Evolutionary conservation across 2,329 filamentous ascomycete genomes (phyloP).

Genomic region (Elsinoe perseae): DNA sequence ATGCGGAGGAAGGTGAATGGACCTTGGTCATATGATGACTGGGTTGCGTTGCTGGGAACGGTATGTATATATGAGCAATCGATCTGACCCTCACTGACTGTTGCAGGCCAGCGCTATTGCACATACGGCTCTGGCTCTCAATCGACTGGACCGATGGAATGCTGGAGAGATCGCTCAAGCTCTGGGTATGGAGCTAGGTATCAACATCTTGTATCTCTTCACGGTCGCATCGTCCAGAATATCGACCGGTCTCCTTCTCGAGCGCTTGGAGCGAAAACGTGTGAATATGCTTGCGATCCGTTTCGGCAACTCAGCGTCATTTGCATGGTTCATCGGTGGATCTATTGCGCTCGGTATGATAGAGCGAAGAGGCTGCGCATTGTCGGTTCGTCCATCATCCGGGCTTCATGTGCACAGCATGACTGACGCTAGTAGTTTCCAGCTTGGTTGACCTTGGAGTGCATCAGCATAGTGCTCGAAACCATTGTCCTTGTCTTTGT

Average conservation of each 20-base stretch:
- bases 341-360: background rate
- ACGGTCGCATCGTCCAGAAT: slow-evolving; percentile 10
- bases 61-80: background rate
- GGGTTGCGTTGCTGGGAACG: background rate
- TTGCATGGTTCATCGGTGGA: background rate
- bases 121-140: background rate
- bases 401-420: background rate
- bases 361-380: background rate
- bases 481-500: background rate
- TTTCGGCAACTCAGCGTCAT: background rate
- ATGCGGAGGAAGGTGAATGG: slow-evolving; percentile 7
- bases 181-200: background rate
- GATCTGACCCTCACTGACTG: background rate
- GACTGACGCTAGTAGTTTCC: background rate
- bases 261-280: slow-evolving; percentile 1
- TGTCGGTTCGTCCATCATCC: background rate
- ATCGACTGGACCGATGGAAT: background rate
- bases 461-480: background rate
- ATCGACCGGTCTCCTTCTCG: background rate
- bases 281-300: background rate
- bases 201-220: background rate
- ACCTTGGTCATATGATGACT: slow-evolving; percentile 5
- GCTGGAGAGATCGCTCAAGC: background rate
- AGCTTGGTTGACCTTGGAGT: background rate
- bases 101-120: background rate